Percentiles rank a stretch among this genome's conserved stretches.
phyloP scores from a whole-genome alignment of 352 stramenopile genomes.

The Phytopythium ostracodes region DNA sequence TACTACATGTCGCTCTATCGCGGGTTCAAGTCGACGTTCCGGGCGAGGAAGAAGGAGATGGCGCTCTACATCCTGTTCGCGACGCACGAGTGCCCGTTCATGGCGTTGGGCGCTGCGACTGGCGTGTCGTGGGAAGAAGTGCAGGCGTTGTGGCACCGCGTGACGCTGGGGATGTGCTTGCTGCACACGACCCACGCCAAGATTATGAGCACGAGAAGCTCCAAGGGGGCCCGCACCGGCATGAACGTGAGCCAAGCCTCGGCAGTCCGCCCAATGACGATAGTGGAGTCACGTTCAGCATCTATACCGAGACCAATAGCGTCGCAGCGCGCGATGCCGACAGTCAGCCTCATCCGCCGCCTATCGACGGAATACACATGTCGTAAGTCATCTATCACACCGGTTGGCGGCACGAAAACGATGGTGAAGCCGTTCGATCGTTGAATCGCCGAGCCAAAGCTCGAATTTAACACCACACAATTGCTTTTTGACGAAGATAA shows the following conservation, averaged over 20 bases:
- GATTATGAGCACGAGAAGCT: not conserved
- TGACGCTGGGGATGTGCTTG: constrained; percentile 19
- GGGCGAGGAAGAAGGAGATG: constrained; percentile 21
- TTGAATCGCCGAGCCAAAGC: no score
- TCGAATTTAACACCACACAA: no score
- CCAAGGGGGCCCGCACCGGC: not conserved
- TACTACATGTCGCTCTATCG: constrained; percentile 9
- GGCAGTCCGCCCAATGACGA: no score
- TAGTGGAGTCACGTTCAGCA: no score
- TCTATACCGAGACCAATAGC: no score
- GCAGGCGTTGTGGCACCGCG: constrained; percentile 25
- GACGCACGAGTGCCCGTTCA: constrained; percentile 33
- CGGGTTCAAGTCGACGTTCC: constrained; percentile 5
- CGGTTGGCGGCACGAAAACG: not conserved
- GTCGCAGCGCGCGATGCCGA: not conserved
- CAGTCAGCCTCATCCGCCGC: not conserved
- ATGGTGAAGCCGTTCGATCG: constrained; percentile 4
- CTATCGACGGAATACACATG: not conserved
- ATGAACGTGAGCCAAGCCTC: no score
- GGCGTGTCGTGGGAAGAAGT: constrained; percentile 24
- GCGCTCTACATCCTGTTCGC: constrained; percentile 27
- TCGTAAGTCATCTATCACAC: not conserved
- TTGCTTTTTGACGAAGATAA: not conserved
- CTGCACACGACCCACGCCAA: constrained; percentile 17
- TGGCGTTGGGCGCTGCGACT: constrained; percentile 16